Base-by-base conservation (phyloP, 768 basidiomycete species). In the Tephrocybe sp. region DNA sequence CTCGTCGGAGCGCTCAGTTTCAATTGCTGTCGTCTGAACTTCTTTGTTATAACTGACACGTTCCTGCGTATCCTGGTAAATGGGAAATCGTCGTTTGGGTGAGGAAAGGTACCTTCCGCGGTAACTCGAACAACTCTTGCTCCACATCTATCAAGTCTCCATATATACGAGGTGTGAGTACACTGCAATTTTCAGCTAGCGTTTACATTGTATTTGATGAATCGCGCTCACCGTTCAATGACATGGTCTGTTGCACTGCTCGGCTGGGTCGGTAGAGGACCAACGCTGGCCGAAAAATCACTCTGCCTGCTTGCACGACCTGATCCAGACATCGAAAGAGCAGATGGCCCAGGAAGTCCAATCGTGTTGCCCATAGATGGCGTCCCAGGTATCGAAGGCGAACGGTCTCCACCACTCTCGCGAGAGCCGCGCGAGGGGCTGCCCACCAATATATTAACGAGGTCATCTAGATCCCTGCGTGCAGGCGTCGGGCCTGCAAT, bases 131-230 rank as follows among this genome's bases (percentile, higher is more conserved):
- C 4, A 97, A 72, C 63, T 97, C 94, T 62, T 92, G 86, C 57
- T 93, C 90, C 15, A 90, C 78, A 58, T 96, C 91, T 44, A 96
- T 81, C n/a, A 93, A 77, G 62, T 92, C 90, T n/a, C 81, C 80
- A 37, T 84, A 73, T 25, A 79, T 75, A 37, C 88, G 77, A 10
- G 86, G 84, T 4, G 79, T 83, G 61, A 90, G 73, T 39, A 73
- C 73, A 51, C 87, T 90, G 28, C 14, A 5, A 32, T 25, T 15
- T 37, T 28, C 12, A 28, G 17, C 5, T 56, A 37, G 44, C 4
- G 10, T 53, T 26, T 4, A 23, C 23, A 41, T n/a, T 23, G 20
- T 49, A 18, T 15, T 25, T 28, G 21, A 14, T 32, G 15, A 48
- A 53, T 55, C 26, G 14, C 25, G 68, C 81, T 42, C 61, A 87